Base-by-base conservation (phyloP, 345 rosid genomes). In the Brassica cretica region DNA sequence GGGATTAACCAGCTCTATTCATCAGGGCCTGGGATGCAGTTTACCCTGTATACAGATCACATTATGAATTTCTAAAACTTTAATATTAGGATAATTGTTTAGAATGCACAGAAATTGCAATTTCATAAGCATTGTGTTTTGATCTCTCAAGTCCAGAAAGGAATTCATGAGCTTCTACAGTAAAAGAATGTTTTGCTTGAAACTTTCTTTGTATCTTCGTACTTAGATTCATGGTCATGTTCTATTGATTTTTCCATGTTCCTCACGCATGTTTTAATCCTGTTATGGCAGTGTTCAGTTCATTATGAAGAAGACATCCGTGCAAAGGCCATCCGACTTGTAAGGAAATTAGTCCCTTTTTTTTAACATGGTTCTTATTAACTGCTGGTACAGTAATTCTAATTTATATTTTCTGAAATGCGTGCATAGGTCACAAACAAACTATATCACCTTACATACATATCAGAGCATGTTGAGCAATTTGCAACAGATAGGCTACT, bases 261-360 rank as follows among this genome's bases (percentile, higher is more conserved):
- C 61, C 32, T 85, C 64, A 75, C 81, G 63, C 59, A 77, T 78
- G 55, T 60, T 62, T 71, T 76, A 63, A 37, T 79, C 67, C 73
- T 35, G 25, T 82, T 58, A 27, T 85, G 78, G 82, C 96, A 95
- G 96, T 95, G 94, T 89, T 87, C 98, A 83, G 86, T 90, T 78
- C 97, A 95, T 85, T 84, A 89, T 79, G 96, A 95, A 87, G 98
- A 93, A 79, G 96, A 90, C 51, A 86, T 93, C 73, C 91, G 98
- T 71, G 90, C 92, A 65, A 95, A 93, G 84, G 93, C 99, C 78
- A 93, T 93, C 71, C 89, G 98, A 71, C 89, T 95, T 91, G 99
- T 95, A 75, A 93, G 76, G 72, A 53, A 78, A 66, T 60, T 76
- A 19, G 27, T 55, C 53, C 35, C 32, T 6, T 59, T 27, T 3